Evolutionary conservation across 2,329 filamentous ascomycete species (phyloP).

Genomic region (Curvularia hawaiiensis): DNA sequence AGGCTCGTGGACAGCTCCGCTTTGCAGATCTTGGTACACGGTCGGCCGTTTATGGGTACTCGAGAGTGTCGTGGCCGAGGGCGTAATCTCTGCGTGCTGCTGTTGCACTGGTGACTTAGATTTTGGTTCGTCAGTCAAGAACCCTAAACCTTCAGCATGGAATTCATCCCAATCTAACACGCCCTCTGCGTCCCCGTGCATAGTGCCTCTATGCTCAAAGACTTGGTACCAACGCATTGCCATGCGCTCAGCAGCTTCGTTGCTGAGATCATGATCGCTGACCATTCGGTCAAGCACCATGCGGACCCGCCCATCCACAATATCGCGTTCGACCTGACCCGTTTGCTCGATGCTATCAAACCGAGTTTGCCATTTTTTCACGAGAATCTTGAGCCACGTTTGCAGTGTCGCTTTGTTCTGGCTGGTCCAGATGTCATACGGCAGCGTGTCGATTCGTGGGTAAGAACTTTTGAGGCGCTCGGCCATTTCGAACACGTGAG

Average conservation of each 20-base stretch:
- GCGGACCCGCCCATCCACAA: conserved; percentile 19
- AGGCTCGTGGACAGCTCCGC: not conserved
- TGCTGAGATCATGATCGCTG: conserved; percentile 27
- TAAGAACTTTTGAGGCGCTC: conserved; percentile 28
- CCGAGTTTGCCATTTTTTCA: conserved; percentile 29
- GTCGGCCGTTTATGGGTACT: not conserved
- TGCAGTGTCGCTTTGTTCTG: conserved; percentile 26
- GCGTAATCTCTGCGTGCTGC: not conserved
- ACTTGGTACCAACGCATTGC: conserved; percentile 28
- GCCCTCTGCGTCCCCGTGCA: conserved; percentile 13
- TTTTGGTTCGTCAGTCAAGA: conserved; percentile 5
- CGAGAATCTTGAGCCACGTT: conserved; percentile 37
- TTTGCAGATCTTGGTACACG: not conserved
- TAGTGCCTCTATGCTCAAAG: conserved; percentile 12
- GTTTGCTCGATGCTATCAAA: conserved; percentile 20
- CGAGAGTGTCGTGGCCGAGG: not conserved
- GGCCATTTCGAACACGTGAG: conserved; percentile 27
- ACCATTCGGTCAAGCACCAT: conserved; percentile 34
- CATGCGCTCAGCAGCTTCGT: conserved; percentile 33
- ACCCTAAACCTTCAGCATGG: conserved; percentile 26
- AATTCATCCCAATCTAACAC: conserved; percentile 25
- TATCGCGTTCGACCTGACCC: not conserved
- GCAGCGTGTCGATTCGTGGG: conserved; percentile 34
- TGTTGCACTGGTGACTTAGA: not conserved
- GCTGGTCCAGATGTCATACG: conserved; percentile 32